Evolutionary conservation across 2,329 filamentous ascomycete species (phyloP), one percentile per base, ranked within the genome.

Genomic region (Talaromyces rugulosus): DNA sequence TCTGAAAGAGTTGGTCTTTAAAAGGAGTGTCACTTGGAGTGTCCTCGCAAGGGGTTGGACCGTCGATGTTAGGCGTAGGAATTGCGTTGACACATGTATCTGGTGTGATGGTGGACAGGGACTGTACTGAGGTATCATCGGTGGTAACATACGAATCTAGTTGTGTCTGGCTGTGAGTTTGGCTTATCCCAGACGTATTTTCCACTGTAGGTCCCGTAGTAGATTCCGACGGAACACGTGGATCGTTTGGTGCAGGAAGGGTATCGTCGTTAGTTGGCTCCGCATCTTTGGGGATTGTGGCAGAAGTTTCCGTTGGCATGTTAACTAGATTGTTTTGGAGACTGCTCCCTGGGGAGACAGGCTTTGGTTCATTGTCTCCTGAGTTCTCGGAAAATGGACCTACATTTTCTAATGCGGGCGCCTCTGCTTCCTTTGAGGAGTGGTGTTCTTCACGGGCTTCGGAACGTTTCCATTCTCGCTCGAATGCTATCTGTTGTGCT

Each of bases 401-500:
- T 8, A 27, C 18, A 18, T 47, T 8, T 47, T 47, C n/a, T 27
- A 27, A 27, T 27, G 44, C 18, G 8, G 44, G 23, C 23, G 11
- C 11, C 3, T 47, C 44, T 31, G 28, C 47, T 69, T 67, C 9
- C 69, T 27, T 50, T 12, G 34, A 18, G 31, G n/a, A 9, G 11
- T 18, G 44, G 9, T 27, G 18, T 47, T 28, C 11, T 9, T 59
- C 31, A 44, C 60, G 33, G 16, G 30, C 36, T 27, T 68, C 66
- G 36, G 68, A 62, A 33, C 67, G 69, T 36, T 65, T 68, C 68
- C 71, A 83, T 66, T 93, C 86, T 27, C 86, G 83, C 66, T 91
- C 86, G 56, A 88, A 81, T n/a, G 93, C 83, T 68, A 85, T 88
- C 63, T 83, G 83, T 70, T 96, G 91, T 34, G 90, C 92, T 55